Evolutionary conservation across 2,329 filamentous ascomycete species (phyloP), one percentile per base, ranked within the genome.

Genomic region (Neofusicoccum cordaticola): DNA sequence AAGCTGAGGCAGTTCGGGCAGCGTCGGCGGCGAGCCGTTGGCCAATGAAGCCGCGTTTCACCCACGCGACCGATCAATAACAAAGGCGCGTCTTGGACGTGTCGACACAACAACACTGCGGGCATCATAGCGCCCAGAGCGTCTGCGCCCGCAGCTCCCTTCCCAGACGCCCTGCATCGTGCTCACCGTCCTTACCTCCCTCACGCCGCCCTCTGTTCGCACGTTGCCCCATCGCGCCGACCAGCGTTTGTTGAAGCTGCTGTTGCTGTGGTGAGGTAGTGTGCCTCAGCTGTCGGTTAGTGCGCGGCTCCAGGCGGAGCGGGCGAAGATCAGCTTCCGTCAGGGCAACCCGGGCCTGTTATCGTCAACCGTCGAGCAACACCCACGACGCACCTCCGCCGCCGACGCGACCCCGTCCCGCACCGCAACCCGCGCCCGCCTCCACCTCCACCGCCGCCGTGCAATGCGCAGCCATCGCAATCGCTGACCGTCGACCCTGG

Each of bases 321-420:
- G 53, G 53, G 53, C 53, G 53, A 58, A 58, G 53, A 58, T 58
- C 53, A 58, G 53, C 57, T 47, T 56, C 52, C 57, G 42, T 47
- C 57, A 61, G 57, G 57, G 58, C 58, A 50, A 51, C 58, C 58
- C 45, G 47, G 58, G 39, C 56, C 22, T 45, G 39, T 35, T 45
- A 60, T 60, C 53, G 51, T 34, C 56, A 60, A 60, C 56, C 50
- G 9, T n/a, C 47, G 35, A 56, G 52, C 52, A 62, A 42, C 35
- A 41, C 58, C 58, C 58, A 51, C 44, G 44, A 57, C 51, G 53
- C 53, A 34, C 41, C 31, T 60, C 56, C 62, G 22, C 62, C n/a
- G 31, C 41, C 37, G 31, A 34, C 37, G 41, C 51, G 34, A 48
- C 51, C n/a, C 27, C 41, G 22, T 9, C 41, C 42, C 31, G 39